Conservation (phyloP, 768 basidiomycete genomes). For the Leucocoprinus birnbaumii region DNA sequence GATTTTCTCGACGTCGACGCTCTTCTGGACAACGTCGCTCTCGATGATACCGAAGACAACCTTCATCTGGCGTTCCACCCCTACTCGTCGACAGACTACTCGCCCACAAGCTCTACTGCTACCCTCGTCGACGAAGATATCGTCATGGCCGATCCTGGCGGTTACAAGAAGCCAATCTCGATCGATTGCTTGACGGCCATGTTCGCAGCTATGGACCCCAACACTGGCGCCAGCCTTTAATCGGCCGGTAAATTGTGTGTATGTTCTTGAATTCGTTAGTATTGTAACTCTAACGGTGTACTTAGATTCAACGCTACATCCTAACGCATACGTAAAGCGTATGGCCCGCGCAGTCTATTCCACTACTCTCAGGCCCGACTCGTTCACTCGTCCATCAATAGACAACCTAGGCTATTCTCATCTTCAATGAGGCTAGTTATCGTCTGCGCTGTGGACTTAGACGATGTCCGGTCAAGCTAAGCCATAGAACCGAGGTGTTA, state of each 20-base stretch:
- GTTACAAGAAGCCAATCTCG: background rate
- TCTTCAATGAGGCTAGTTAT: too few relatives aligned
- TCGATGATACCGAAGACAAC: background rate
- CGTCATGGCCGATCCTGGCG: background rate
- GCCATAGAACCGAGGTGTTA: too few relatives aligned
- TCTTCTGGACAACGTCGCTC: too few relatives aligned
- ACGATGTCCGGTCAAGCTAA: too few relatives aligned
- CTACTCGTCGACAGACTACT: background rate
- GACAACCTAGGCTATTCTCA: too few relatives aligned
- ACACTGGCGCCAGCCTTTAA: background rate
- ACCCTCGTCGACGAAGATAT: slow-evolving; percentile 1
- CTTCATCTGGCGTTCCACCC: background rate
- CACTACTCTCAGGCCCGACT: too few relatives aligned
- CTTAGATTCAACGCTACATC: too few relatives aligned
- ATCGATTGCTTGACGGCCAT: background rate
- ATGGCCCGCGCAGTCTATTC: too few relatives aligned
- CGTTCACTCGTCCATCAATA: too few relatives aligned
- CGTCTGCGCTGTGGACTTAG: too few relatives aligned
- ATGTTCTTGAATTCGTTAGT: background rate
- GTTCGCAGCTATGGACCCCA: background rate
- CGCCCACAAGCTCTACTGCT: background rate
- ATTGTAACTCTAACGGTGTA: background rate
- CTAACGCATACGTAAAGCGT: too few relatives aligned
- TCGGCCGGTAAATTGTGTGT: background rate
- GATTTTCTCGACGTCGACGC: too few relatives aligned